A percentile compares a stretch with the other conserved stretches of the same genome.
Conservation (phyloP, 169 alveolate species). For the Babesia caballi region DNA sequence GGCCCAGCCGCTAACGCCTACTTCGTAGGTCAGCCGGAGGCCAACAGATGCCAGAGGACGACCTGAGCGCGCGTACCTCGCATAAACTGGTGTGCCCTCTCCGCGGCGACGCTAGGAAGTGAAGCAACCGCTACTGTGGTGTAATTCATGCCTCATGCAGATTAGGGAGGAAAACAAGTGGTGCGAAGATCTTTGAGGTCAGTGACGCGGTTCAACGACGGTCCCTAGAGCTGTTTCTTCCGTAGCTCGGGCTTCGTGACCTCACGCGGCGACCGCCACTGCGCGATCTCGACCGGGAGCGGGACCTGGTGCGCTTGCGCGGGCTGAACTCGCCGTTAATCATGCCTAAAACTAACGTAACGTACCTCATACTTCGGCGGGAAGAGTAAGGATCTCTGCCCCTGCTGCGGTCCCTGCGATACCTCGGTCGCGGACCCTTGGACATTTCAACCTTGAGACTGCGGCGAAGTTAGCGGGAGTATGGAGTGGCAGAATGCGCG, state of each 20-base stretch:
- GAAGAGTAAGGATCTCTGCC: conserved; percentile 40
- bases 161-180: conserved; percentile 93
- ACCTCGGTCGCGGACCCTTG: conserved; percentile 38
- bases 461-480: background rate
- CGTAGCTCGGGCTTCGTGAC: conserved; percentile 59
- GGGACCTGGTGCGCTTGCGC: conserved; percentile 41
- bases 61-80: too few relatives aligned
- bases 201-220: conserved; percentile 7
- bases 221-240: conserved; percentile 19
- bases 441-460: conserved; percentile 53
- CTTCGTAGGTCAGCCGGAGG: too few relatives aligned
- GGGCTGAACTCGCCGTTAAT: background rate
- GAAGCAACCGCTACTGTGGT: conserved; percentile 5
- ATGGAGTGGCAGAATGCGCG: background rate
- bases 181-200: conserved; percentile 88
- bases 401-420: conserved; percentile 52
- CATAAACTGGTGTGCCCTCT: background rate
- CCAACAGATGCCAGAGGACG: too few relatives aligned
- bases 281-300: conserved; percentile 34
- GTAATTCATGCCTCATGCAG: conserved; percentile 68
- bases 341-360: background rate
- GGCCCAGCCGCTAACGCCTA: too few relatives aligned
- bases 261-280: conserved; percentile 38
- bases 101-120: background rate
- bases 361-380: conserved; percentile 34